Evolutionary conservation across 352 stramenopile species (phyloP).

Genomic region (Phytophthora syringae): DNA sequence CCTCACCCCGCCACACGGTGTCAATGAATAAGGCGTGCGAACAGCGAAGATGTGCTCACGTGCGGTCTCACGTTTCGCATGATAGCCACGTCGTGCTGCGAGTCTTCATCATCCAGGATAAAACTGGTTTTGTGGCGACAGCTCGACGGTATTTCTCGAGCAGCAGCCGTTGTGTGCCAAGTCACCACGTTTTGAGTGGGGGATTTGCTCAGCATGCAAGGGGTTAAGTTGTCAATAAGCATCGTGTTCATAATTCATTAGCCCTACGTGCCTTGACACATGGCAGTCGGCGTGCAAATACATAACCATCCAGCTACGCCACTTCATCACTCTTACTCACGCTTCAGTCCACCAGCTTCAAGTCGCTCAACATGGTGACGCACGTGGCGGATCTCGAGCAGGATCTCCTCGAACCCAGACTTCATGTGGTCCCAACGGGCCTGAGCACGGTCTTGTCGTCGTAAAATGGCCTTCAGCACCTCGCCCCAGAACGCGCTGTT

Average conservation of each 20-base stretch:
- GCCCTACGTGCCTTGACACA: slow-evolving; percentile 9
- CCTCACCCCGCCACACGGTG: slow-evolving; percentile 19
- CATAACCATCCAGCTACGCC: background rate
- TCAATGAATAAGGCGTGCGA: slow-evolving; percentile 19
- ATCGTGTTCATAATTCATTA: slow-evolving; percentile 22
- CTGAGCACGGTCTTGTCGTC: slow-evolving; percentile 42
- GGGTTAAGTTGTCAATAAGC: background rate
- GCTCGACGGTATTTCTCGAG: too few species aligned
- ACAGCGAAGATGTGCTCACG: slow-evolving; percentile 8
- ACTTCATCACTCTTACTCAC: slow-evolving; percentile 28
- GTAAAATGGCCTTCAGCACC: slow-evolving; percentile 54
- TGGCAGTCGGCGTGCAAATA: slow-evolving; percentile 12
- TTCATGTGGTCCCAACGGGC: slow-evolving; percentile 54
- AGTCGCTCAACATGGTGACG: slow-evolving; percentile 61
- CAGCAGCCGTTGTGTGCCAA: too few species aligned
- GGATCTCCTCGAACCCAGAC: slow-evolving; percentile 59
- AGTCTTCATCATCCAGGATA: too few species aligned
- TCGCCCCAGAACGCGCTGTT: slow-evolving; percentile 67
- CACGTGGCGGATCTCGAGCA: slow-evolving; percentile 69
- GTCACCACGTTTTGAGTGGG: too few species aligned
- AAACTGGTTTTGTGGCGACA: too few species aligned
- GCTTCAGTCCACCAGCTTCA: slow-evolving; percentile 37
- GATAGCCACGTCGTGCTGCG: too few species aligned
- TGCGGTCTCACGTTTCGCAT: slow-evolving; percentile 8
- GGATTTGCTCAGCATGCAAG: too few species aligned